Percentiles rank a stretch among this genome's conserved stretches.
Evolutionary conservation across 1,284 basidiomycete species (phyloP).

Genomic region (Ceratobasidium sp.): DNA sequence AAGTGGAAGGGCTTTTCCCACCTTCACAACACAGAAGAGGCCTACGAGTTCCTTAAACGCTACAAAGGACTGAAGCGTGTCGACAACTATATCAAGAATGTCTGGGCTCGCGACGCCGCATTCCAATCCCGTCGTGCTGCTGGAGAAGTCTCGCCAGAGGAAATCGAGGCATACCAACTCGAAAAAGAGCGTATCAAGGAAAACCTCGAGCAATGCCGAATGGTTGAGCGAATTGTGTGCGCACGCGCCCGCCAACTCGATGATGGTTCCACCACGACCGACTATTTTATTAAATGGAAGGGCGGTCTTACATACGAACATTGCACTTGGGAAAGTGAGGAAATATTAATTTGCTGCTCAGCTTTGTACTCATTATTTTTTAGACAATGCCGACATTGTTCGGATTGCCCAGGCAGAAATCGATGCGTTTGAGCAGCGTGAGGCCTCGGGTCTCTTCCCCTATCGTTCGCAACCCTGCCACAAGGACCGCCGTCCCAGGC

Average conservation of each 20-base stretch:
- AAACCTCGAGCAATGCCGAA: constrained; percentile 88
- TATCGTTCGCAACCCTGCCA: constrained; percentile 81
- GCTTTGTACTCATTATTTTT: constrained; percentile 22
- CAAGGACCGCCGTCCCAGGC: constrained; percentile 75
- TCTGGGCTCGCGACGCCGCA: constrained; percentile 61
- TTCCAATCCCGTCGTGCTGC: constrained; percentile 75
- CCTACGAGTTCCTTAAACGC: constrained; percentile 91
- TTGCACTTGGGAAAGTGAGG: constrained; percentile 91
- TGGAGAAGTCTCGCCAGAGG: constrained; percentile 81
- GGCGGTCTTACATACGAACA: constrained; percentile 89
- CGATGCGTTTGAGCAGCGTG: constrained; percentile 78
- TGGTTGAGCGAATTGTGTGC: constrained; percentile 89
- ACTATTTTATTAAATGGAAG: constrained; percentile 99
- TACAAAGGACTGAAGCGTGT: constrained; percentile 95
- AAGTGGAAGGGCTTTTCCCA: constrained; percentile 96
- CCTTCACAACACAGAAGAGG: constrained; percentile 95
- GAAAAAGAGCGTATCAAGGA: constrained; percentile 91
- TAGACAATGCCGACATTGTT: constrained; percentile 70
- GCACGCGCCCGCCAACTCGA: constrained; percentile 71
- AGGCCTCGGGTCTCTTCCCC: constrained; percentile 82
- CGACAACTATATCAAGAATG: constrained; percentile 96
- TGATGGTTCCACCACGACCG: constrained; percentile 64
- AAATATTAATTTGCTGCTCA: neutral
- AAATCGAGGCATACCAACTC: constrained; percentile 85
- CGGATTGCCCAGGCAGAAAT: constrained; percentile 78